Evolutionary conservation across 208 protist species (phyloP), one percentile per base, ranked within the genome.

Genomic region (Wallacemonas collosoma): DNA sequence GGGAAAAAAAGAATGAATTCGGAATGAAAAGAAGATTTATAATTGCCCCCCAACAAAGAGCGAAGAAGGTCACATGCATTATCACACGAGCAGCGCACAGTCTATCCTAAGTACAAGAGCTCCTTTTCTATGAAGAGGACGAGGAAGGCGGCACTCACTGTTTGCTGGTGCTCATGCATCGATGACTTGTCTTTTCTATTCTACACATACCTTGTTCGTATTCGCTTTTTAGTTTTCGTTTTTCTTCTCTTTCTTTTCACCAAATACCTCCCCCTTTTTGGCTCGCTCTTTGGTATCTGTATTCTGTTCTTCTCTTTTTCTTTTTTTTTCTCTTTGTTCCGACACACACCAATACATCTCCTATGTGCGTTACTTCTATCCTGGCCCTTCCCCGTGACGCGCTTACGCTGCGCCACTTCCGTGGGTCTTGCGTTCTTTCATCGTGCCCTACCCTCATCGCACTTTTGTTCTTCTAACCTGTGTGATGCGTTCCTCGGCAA

Each of bases 211-310:
- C 53, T 57, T 71, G 36, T 68, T 58, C 53, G 48, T 9, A 58
- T 57, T 71, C 41, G 70, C 51, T 53, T 67, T 78, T 73, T 55
- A 26, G 26, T 65, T 78, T 68, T 64, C 38, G 17, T 68, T 68
- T 63, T 39, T 45, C 39, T 68, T 73, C 73, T 55, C 36, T 73
- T 57, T 73, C 69, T 65, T 69, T 68, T 58, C 60, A 53, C 39
- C 68, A 45, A 65, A 39, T 44, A 26, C 43, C 11, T 57, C 43
- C 15, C n/a, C 40, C 51, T 48, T 62, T 45, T 70, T 54, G n/a
- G 17, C 50, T 72, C 38, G 6, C 67, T 58, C 54, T 72, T 72
- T 50, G 45, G 17, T 35, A 45, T 3, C 38, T 60, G 38, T 72
- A 9, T 69, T 71, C 41, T 45, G 14, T 47, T 64, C 51, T 51